A percentile compares a stretch with the other conserved stretches of the same genome.
Evolutionary conservation across 2,329 filamentous ascomycete species (phyloP).

Genomic region (Epichloe brachyelytri): DNA sequence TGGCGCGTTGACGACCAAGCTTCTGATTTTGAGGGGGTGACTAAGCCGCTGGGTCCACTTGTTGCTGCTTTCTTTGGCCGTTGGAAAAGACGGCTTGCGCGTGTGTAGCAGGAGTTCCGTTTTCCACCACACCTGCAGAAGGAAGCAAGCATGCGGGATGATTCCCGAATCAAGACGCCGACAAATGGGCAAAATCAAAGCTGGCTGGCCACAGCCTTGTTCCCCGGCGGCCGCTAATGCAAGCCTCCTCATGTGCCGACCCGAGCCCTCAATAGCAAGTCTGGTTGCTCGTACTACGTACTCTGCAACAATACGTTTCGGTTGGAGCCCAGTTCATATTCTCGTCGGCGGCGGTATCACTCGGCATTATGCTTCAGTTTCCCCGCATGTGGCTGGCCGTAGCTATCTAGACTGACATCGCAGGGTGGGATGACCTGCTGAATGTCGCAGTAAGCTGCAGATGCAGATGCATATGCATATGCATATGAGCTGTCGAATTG

Average conservation of each 20-base stretch:
- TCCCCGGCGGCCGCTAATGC: slow-evolving; percentile 8
- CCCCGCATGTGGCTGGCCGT: slow-evolving; percentile 2
- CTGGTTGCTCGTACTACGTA: neutral
- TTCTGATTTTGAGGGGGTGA: too few relatives aligned
- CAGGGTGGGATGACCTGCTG: neutral
- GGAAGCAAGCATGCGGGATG: too few relatives aligned
- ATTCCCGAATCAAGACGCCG: too few relatives aligned
- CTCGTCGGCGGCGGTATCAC: neutral
- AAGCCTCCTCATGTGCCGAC: slow-evolving; percentile 7
- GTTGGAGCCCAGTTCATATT: neutral
- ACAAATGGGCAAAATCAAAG: too few relatives aligned
- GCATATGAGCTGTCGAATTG: neutral
- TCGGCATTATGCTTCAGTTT: neutral
- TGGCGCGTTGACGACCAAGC: too few relatives aligned
- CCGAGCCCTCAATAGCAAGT: neutral
- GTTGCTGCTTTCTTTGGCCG: too few relatives aligned
- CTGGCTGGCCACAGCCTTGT: neutral
- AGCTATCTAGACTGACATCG: neutral
- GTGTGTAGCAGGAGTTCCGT: too few relatives aligned
- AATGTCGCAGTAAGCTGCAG: neutral
- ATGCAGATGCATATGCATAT: neutral
- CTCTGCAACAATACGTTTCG: neutral
- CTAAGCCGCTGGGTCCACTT: too few relatives aligned
- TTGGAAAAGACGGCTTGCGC: too few relatives aligned
- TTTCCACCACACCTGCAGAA: too few relatives aligned